These are phyloP conservation scores for Saccharomycopsis sp. DNA, from an alignment of 805 yeast genomes.

Conservation along the genomic window DNA sequence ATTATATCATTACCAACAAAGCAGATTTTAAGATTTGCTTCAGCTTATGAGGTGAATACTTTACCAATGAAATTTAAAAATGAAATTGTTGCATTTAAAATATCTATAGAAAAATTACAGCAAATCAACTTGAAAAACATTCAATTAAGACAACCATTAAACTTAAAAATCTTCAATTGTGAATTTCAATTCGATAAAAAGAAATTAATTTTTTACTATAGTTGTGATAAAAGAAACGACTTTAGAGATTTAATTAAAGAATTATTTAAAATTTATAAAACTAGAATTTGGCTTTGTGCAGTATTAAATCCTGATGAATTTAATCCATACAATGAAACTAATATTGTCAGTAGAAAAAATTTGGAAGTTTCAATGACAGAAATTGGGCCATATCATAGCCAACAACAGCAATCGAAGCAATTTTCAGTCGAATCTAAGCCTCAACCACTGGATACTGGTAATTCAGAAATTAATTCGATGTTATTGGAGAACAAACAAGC, in stretches of 20 bases:
- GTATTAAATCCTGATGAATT: slow-evolving; percentile 33
- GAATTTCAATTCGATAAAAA: slow-evolving; percentile 80
- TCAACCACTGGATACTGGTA: background rate
- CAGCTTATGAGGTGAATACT: slow-evolving; percentile 60
- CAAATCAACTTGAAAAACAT: slow-evolving; percentile 12
- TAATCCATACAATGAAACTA: slow-evolving; percentile 14
- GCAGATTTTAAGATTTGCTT: slow-evolving; percentile 70
- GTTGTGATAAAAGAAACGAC: slow-evolving; percentile 59
- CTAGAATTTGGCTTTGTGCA: slow-evolving; percentile 81
- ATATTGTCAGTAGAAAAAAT: slow-evolving; percentile 12
- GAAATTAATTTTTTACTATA: slow-evolving; percentile 66
- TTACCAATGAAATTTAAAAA: slow-evolving; percentile 59
- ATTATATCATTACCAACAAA: slow-evolving; percentile 52
- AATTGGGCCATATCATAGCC: background rate
- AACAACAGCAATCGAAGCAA: background rate
- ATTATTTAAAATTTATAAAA: slow-evolving; percentile 66
- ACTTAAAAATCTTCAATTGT: slow-evolving; percentile 60
- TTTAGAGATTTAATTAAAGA: slow-evolving; percentile 69
- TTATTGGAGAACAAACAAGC: slow-evolving; percentile 1
- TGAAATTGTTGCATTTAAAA: slow-evolving; percentile 63
- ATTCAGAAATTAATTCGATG: background rate
- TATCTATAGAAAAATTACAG: slow-evolving; percentile 49
- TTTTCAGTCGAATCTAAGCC: background rate
- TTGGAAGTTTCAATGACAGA: slow-evolving; percentile 7
- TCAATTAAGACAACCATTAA: slow-evolving; percentile 32